phyloP scores from a whole-genome alignment of 2,329 filamentous ascomycete genomes.

The Talaromyces rugulosus region DNA sequence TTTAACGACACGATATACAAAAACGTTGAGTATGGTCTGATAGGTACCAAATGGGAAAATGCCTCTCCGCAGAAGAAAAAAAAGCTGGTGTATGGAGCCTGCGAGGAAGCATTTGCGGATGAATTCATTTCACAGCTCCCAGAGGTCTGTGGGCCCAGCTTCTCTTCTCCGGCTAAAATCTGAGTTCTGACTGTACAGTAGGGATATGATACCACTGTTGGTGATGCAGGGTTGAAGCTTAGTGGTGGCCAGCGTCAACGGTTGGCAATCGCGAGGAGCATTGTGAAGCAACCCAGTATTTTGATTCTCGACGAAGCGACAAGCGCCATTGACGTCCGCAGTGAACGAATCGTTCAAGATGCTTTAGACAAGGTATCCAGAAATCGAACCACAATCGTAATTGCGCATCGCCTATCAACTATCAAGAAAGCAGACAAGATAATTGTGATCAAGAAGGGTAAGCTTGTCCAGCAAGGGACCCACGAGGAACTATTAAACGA shows the following conservation, averaged over 20 bases:
- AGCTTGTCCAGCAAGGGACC: slow-evolving; percentile 87
- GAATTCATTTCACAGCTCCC: slow-evolving; percentile 65
- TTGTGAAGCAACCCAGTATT: slow-evolving; percentile 87
- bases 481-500: slow-evolving; percentile 69
- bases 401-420: slow-evolving; percentile 90
- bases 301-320: slow-evolving; percentile 93
- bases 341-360: slow-evolving; percentile 88
- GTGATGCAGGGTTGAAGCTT: slow-evolving; percentile 84
- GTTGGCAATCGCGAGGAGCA: slow-evolving; percentile 85
- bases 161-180: not conserved
- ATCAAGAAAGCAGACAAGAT: slow-evolving; percentile 95
- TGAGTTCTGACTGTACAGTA: slow-evolving; percentile 59
- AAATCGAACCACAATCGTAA: slow-evolving; percentile 89
- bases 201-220: slow-evolving; percentile 83
- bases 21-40: slow-evolving; percentile 74
- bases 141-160: slow-evolving; percentile 16
- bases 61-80: slow-evolving; percentile 50
- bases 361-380: slow-evolving; percentile 83
- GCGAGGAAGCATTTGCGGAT: slow-evolving; percentile 63
- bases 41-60: slow-evolving; percentile 42
- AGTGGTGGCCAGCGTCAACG: slow-evolving; percentile 96
- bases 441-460: slow-evolving; percentile 78
- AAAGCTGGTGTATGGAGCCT: slow-evolving; percentile 58
- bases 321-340: slow-evolving; percentile 87
- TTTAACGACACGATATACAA: slow-evolving; percentile 75